These are phyloP conservation scores for Penicillium sp. DNA, from an alignment of 2,329 filamentous ascomycete species.

Conservation along the genomic window DNA sequence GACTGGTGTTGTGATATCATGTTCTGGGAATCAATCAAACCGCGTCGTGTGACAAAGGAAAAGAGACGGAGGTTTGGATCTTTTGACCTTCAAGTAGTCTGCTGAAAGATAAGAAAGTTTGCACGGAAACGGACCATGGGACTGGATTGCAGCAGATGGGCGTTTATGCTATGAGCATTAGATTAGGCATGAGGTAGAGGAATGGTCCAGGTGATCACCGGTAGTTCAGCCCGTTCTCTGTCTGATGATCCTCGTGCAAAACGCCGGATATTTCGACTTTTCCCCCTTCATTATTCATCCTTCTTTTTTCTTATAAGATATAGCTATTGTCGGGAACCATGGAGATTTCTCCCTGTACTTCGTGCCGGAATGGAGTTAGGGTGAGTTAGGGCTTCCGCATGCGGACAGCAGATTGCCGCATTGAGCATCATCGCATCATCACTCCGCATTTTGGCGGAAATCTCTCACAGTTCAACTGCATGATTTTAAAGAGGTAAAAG, in stretches of 20 bases:
- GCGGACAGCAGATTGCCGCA: slow-evolving; percentile 27
- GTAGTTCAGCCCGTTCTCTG: slow-evolving; percentile 16
- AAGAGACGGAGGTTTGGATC: slow-evolving; percentile 18
- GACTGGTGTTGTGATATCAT: slow-evolving; percentile 25
- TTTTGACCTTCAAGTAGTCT: slow-evolving; percentile 32
- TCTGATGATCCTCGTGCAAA: slow-evolving; percentile 23
- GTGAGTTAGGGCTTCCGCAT: slow-evolving; percentile 28
- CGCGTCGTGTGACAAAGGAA: slow-evolving; percentile 28
- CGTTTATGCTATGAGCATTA: slow-evolving; percentile 34
- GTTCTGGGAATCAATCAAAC: slow-evolving; percentile 19
- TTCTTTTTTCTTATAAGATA: neutral
- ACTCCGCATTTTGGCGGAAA: slow-evolving; percentile 16
- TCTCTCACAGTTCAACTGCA: neutral
- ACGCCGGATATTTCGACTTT: slow-evolving; percentile 2
- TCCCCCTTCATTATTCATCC: slow-evolving; percentile 6
- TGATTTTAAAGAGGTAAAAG: neutral
- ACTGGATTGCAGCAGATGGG: slow-evolving; percentile 29
- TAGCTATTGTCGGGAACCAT: slow-evolving; percentile 9
- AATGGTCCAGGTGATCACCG: slow-evolving; percentile 7
- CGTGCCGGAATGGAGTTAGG: slow-evolving; percentile 12
- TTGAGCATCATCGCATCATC: slow-evolving; percentile 25
- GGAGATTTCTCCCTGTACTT: slow-evolving; percentile 9
- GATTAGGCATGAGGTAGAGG: slow-evolving; percentile 17
- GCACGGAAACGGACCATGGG: slow-evolving; percentile 33
- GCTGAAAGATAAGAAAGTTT: slow-evolving; percentile 16